These are phyloP conservation scores for Cystofilobasidium ferigula DNA, from an alignment of 768 basidiomycete species.

Conservation along the genomic window DNA sequence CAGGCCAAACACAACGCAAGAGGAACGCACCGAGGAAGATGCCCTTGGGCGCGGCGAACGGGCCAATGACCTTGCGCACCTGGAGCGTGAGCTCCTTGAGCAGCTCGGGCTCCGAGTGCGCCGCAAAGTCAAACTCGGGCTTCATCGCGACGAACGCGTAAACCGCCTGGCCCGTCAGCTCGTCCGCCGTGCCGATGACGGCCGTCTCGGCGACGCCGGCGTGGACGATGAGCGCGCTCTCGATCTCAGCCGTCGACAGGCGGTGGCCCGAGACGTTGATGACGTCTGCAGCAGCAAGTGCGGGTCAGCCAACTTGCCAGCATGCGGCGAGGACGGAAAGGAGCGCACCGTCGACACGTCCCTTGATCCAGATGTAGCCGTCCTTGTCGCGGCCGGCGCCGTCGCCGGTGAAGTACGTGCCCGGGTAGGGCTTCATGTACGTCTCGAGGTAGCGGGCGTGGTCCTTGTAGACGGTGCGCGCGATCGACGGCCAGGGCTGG, in stretches of 20 bases:
- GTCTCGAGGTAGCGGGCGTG: constrained; percentile 75
- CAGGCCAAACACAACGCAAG: too few species aligned
- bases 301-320: background rate
- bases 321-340: constrained; percentile 18
- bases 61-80: constrained; percentile 64
- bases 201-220: constrained; percentile 93
- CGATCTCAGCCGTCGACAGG: constrained; percentile 93
- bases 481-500: constrained; percentile 89
- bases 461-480: constrained; percentile 81
- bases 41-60: constrained; percentile 62
- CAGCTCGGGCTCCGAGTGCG: constrained; percentile 56
- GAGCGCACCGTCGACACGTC: constrained; percentile 74
- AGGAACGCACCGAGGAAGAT: constrained; percentile 62
- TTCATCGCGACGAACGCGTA: constrained; percentile 53
- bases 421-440: constrained; percentile 50
- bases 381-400: constrained; percentile 87
- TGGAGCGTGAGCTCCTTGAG: constrained; percentile 83
- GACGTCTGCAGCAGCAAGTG: constrained; percentile 50
- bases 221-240: constrained; percentile 89
- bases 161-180: constrained; percentile 68
- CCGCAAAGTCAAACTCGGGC: constrained; percentile 63
- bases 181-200: constrained; percentile 40
- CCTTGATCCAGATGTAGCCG: constrained; percentile 98
- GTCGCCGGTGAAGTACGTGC: constrained; percentile 84
- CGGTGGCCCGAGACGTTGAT: constrained; percentile 98